Evolutionary conservation across 2,329 filamentous ascomycete species (phyloP).

Genomic region (Ophiocordyceps camponoti-leonardi): DNA sequence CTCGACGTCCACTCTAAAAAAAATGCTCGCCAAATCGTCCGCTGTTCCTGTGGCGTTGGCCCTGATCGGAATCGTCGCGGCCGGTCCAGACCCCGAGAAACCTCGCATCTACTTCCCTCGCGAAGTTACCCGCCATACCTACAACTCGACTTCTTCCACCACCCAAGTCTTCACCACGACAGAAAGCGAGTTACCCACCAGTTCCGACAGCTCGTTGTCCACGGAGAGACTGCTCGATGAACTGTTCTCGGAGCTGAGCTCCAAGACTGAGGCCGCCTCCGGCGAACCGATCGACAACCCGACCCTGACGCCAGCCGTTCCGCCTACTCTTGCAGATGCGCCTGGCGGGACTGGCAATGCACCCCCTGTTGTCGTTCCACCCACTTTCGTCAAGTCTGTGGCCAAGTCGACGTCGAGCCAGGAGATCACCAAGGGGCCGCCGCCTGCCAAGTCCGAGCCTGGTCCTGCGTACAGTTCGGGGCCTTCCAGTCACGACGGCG

Average conservation of each 20-base stretch:
- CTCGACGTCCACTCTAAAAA: conserved; percentile 6
- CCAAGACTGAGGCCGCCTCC: not conserved
- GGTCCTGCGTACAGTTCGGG: not conserved
- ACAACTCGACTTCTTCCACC: conserved; percentile 23
- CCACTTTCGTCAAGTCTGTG: not conserved
- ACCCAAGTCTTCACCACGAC: conserved; percentile 6
- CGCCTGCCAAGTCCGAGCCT: not conserved
- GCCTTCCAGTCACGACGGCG: not conserved
- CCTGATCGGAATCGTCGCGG: conserved; percentile 27
- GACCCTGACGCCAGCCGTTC: not conserved
- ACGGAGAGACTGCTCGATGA: conserved; percentile 8
- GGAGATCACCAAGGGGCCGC: not conserved
- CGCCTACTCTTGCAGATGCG: not conserved
- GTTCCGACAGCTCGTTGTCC: conserved; percentile 1
- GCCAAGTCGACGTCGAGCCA: not conserved
- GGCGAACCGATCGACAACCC: not conserved
- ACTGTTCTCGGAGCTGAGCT: conserved; percentile 8
- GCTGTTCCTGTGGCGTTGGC: conserved; percentile 24
- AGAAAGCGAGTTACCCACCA: conserved; percentile 1
- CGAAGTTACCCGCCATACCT: conserved; percentile 33
- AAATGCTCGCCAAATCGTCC: conserved; percentile 31
- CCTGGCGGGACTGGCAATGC: not conserved
- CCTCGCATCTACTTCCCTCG: conserved; percentile 41
- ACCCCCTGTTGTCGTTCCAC: not conserved
- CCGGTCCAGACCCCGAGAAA: conserved; percentile 21